Evolutionary conservation across 169 alveolate species (phyloP).

Genomic region (Plasmodium chabaudi): DNA sequence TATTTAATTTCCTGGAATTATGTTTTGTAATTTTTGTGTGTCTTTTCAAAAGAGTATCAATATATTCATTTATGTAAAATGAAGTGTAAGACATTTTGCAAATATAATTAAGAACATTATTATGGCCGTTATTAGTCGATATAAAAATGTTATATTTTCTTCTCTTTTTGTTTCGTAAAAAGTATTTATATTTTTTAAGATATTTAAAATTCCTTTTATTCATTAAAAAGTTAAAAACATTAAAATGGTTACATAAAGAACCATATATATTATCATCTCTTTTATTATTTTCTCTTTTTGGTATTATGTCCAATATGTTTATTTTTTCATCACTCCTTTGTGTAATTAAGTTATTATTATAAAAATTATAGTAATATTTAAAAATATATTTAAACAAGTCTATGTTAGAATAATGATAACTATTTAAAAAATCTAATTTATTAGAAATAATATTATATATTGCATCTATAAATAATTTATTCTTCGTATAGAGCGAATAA

Average conservation of each 20-base stretch:
- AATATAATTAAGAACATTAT: conserved; percentile 17
- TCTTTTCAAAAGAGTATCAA: conserved; percentile 50
- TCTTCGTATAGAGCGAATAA: not conserved
- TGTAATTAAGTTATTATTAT: not conserved
- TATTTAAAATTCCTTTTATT: conserved; percentile 36
- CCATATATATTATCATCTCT: not conserved
- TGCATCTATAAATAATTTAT: conserved; percentile 16
- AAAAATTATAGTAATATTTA: conserved; percentile 41
- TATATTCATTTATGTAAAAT: conserved; percentile 49
- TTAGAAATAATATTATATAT: conserved; percentile 24
- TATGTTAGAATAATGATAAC: conserved; percentile 5
- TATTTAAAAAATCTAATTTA: conserved; percentile 39
- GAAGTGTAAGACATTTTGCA: conserved; percentile 7
- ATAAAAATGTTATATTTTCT: conserved; percentile 25
- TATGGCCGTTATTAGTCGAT: not conserved
- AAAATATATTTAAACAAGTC: conserved; percentile 60
- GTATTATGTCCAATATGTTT: not conserved
- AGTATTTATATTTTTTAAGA: conserved; percentile 62
- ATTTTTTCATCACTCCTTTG: conserved; percentile 11
- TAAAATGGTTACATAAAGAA: conserved; percentile 17
- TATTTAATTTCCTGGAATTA: not conserved
- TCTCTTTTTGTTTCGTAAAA: conserved; percentile 13
- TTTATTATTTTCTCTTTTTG: conserved; percentile 1
- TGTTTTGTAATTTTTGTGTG: conserved; percentile 10
- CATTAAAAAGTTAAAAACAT: conserved; percentile 28